Conservation (phyloP, 352 stramenopile genomes). For the Globisporangium paddicum region DNA sequence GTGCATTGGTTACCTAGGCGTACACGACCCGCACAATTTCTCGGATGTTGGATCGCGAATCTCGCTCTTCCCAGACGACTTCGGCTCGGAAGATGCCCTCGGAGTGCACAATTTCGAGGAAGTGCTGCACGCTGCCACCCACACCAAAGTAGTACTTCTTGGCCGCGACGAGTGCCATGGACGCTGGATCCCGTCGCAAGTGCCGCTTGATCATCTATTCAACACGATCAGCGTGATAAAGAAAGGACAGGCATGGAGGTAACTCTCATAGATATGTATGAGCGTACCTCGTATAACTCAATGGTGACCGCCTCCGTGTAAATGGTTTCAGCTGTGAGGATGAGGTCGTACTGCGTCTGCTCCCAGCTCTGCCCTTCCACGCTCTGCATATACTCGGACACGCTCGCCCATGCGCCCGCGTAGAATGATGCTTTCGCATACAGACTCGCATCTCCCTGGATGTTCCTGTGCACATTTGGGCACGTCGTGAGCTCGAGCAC, state of each 20-base stretch:
- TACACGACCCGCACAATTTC: conserved; percentile 69
- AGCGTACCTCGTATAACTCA: conserved; percentile 60
- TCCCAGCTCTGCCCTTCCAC: conserved; percentile 26
- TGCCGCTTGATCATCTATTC: conserved; percentile 72
- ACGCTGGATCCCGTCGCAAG: conserved; percentile 31
- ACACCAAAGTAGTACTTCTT: conserved; percentile 90
- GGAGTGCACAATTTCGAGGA: conserved; percentile 44
- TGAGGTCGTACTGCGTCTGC: conserved; percentile 61
- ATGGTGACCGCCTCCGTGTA: conserved; percentile 77
- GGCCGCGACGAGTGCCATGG: conserved; percentile 63
- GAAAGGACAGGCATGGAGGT: not conserved
- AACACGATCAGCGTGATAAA: not conserved
- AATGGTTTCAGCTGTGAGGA: conserved; percentile 82
- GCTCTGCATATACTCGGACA: conserved; percentile 47
- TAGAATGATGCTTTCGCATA: conserved; percentile 60
- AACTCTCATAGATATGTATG: not conserved
- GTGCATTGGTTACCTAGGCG: not conserved
- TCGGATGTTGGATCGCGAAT: conserved; percentile 76
- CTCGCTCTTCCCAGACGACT: conserved; percentile 64
- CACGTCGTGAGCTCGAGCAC: conserved; percentile 83
- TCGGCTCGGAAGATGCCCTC: conserved; percentile 49
- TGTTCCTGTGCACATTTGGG: conserved; percentile 66
- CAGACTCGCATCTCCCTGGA: conserved; percentile 14
- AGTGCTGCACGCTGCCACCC: conserved; percentile 84
- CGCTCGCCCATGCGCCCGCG: conserved; percentile 63